Percentiles rank a stretch among this genome's conserved stretches.
These are phyloP conservation scores for Tuber borchii DNA, from an alignment of 495 filamentous ascomycete species.

Conservation along the genomic window DNA sequence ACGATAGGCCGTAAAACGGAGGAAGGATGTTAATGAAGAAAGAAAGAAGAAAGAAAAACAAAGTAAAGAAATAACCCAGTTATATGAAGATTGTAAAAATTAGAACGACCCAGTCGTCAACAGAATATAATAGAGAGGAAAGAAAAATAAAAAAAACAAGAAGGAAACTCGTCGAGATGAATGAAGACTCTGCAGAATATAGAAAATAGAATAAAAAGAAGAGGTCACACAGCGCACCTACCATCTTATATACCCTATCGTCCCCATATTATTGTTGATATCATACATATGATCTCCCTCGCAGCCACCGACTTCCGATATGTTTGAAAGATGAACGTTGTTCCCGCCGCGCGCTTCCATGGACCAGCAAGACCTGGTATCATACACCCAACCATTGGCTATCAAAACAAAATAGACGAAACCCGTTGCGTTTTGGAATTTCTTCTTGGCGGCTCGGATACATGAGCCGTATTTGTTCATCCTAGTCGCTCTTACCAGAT, in stretches of 20 bases:
- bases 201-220: neutral
- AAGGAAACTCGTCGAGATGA: conserved; percentile 2
- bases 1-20: neutral
- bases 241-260: neutral
- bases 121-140: conserved; percentile 25
- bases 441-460: neutral
- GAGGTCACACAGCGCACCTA: neutral
- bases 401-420: neutral
- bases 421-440: neutral
- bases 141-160: conserved; percentile 18
- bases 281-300: neutral
- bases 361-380: neutral
- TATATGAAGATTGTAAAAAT: conserved; percentile 12
- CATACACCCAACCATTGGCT: neutral
- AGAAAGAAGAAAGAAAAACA: neutral
- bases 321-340: neutral
- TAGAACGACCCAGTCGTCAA: conserved; percentile 35
- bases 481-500: neutral
- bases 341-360: neutral
- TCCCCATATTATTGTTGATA: neutral
- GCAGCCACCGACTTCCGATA: neutral
- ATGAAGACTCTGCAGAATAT: neutral
- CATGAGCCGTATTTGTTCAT: neutral
- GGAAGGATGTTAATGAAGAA: neutral
- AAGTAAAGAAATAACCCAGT: conserved; percentile 17